Conservation (phyloP, 139 green algal species). For the Microglena sp. region DNA sequence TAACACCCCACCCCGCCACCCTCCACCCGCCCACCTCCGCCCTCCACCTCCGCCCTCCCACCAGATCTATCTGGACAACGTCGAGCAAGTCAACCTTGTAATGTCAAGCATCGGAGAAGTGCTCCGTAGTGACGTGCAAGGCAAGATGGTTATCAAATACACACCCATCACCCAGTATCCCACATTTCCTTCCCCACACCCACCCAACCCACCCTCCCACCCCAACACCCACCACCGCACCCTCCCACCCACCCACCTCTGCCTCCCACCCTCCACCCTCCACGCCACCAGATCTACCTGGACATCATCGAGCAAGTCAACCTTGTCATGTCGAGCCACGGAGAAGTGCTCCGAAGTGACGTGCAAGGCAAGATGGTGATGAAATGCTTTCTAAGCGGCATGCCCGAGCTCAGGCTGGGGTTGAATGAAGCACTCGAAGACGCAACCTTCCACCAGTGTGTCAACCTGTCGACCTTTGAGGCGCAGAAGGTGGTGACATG, state of each 20-base stretch:
- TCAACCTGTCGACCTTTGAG: constrained; percentile 74
- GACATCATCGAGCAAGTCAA: constrained; percentile 89
- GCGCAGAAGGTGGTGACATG: constrained; percentile 20
- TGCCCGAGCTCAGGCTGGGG: constrained; percentile 88
- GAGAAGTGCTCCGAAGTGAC: constrained; percentile 70
- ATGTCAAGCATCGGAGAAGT: constrained; percentile 55
- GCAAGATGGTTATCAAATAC: too few relatives aligned
- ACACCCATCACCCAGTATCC: too few relatives aligned
- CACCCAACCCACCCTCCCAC: too few relatives aligned
- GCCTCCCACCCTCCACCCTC: too few relatives aligned
- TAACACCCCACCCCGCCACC: too few relatives aligned
- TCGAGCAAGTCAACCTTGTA: constrained; percentile 79
- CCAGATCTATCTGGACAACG: constrained; percentile 76
- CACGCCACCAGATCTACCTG: constrained; percentile 58
- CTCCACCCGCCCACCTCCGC: too few relatives aligned
- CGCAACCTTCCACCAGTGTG: constrained; percentile 87
- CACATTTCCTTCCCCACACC: too few relatives aligned
- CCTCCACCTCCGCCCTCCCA: too few relatives aligned
- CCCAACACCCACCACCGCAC: too few relatives aligned
- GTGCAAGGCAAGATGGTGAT: constrained; percentile 80
- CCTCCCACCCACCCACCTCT: too few relatives aligned
- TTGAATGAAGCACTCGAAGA: constrained; percentile 86
- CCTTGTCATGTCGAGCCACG: constrained; percentile 65
- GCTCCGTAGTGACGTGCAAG: too few relatives aligned
- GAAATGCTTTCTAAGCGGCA: constrained; percentile 87